A percentile compares a stretch with the other conserved stretches of the same genome.
These are phyloP conservation scores for Eryngium alpinum DNA, from an alignment of 140 eudicot genomes.

Conservation along the genomic window DNA sequence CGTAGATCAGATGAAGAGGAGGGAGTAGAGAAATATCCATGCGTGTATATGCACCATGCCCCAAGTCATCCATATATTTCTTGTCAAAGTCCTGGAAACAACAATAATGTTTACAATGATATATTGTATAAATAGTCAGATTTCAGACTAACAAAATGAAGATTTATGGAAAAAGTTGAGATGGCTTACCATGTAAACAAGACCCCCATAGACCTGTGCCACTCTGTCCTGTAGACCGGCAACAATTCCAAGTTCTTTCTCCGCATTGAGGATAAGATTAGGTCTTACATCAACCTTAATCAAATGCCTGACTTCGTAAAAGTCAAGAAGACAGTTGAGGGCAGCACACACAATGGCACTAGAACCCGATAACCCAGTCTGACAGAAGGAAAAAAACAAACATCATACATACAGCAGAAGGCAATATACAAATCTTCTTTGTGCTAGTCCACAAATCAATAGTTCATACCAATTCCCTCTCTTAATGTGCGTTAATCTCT, in stretches of 20 bases:
- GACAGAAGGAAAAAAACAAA: conserved; percentile 21
- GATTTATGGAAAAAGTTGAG: not conserved
- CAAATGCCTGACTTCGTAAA: conserved; percentile 66
- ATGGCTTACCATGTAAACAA: conserved; percentile 59
- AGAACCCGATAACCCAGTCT: conserved; percentile 96
- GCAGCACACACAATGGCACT: conserved; percentile 97
- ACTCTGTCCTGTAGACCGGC: conserved; percentile 92
- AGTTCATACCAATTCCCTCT: too few relatives aligned
- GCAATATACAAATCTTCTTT: not conserved
- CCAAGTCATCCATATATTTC: conserved; percentile 50
- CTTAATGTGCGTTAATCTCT: too few relatives aligned
- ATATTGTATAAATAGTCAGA: not conserved
- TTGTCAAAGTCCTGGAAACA: conserved; percentile 62
- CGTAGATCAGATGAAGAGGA: conserved; percentile 76
- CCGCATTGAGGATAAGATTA: conserved; percentile 54
- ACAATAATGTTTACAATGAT: too few relatives aligned
- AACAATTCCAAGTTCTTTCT: conserved; percentile 87
- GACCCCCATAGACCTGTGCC: conserved; percentile 91
- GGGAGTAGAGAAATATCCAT: conserved; percentile 73
- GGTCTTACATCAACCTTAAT: conserved; percentile 74
- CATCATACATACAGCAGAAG: not conserved
- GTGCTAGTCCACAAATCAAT: too few relatives aligned
- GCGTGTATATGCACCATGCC: conserved; percentile 61
- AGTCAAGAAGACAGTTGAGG: conserved; percentile 85
- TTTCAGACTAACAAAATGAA: not conserved